Base-by-base conservation (phyloP, 1,284 basidiomycete species). In the Chalciporus sp. region DNA sequence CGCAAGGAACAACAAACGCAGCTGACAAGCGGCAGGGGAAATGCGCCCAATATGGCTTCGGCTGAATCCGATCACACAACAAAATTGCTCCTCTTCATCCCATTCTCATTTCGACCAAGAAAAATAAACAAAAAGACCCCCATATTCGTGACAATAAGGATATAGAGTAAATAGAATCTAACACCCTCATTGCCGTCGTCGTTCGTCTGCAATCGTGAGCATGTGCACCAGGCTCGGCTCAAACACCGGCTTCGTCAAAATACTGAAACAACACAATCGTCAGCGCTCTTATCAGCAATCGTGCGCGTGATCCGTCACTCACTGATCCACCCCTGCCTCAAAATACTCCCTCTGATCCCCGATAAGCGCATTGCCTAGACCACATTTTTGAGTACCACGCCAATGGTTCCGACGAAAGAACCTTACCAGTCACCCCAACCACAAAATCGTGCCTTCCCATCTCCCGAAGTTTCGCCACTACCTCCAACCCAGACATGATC, bases 241-340 rank as follows among this genome's bases (percentile, higher is more conserved):
- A 28, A 82, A 74, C 2, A 88, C 86, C 0, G 86, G 86, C 68
- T 88, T 88, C 35, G 85, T 88, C 55, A 88, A 70, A 35, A 88
- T 80, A 45, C 78, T 84, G 23, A 58, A 33, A 20, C 53, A n/a
- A n/a, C 51, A 48, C 28, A 43, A 23, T 16, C 5, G 26, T 62
- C 55, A 63, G 40, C 51, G n/a, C 46, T 48, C 52, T 20, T 26
- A 41, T 47, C 35, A 41, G 35, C 40, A 23, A 42, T 28, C 35
- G 39, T 23, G 6, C 23, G 23, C 23, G 23, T 45, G 29, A 42
- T 23, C 39, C 39, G 48, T 20, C 16, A 75, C 85, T 58, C 69
- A 89, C 88, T 83, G 79, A 71, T 93, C 86, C 42, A 84, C 90
- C 7, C 91, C 90, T 5, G 90, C 90, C 1, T 81, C 80, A 8